Percentiles rank a stretch among this genome's conserved stretches.
phyloP scores from a whole-genome alignment of 2,329 filamentous ascomycete genomes.

The Davidsoniella virescens region DNA sequence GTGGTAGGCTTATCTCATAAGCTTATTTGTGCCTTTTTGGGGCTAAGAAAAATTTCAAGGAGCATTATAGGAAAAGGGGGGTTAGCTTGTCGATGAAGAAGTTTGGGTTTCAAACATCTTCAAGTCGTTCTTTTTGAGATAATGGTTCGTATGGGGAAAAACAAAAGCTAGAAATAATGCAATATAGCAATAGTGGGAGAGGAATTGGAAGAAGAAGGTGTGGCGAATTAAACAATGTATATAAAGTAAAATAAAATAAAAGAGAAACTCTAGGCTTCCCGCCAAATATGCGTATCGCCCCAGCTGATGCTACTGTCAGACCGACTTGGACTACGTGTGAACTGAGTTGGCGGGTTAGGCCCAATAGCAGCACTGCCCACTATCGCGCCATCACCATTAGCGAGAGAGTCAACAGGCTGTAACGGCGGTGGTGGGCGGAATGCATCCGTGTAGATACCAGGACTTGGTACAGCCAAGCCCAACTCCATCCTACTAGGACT shows the following conservation, averaged over 20 bases:
- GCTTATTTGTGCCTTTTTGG: too few relatives aligned
- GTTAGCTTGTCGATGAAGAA: not conserved
- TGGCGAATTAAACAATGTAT: not conserved
- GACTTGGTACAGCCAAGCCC: not conserved
- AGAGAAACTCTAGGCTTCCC: slow-evolving; percentile 18
- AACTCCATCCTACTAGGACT: not conserved
- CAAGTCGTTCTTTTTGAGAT: too few relatives aligned
- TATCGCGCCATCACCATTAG: too few relatives aligned
- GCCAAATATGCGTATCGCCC: slow-evolving; percentile 35
- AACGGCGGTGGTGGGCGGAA: not conserved
- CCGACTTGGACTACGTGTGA: slow-evolving; percentile 19
- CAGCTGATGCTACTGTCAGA: slow-evolving; percentile 29
- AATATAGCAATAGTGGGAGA: too few relatives aligned
- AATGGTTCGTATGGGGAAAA: too few relatives aligned
- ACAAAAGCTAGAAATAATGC: too few relatives aligned
- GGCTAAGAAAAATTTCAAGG: too few relatives aligned
- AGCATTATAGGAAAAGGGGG: not conserved
- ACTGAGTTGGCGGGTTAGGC: not conserved
- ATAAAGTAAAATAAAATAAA: not conserved
- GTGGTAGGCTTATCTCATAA: too few relatives aligned
- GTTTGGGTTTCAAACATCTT: too few relatives aligned
- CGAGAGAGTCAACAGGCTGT: not conserved
- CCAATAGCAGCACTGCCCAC: not conserved
- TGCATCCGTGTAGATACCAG: not conserved
- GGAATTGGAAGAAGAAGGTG: too few relatives aligned